Evolutionary conservation across 23 red algal genomes (phyloP).

Genomic region (Chondrus crispus): DNA sequence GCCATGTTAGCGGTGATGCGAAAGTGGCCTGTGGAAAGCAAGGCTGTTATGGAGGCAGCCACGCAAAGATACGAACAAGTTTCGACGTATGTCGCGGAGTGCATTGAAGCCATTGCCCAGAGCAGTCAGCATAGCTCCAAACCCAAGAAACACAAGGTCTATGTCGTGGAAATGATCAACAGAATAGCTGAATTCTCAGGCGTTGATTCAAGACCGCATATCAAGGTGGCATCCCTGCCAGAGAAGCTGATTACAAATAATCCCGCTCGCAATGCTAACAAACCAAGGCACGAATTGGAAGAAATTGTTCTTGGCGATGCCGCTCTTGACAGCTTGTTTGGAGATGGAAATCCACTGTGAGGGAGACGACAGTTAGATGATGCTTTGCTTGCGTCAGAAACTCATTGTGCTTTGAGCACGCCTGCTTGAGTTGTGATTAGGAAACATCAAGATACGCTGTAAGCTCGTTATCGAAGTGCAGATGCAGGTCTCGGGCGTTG

Average conservation of each 20-base stretch:
- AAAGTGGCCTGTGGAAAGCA: conserved; percentile 43
- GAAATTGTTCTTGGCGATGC: conserved; percentile 24
- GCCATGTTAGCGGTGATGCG: conserved; percentile 19
- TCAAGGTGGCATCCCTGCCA: conserved; percentile 28
- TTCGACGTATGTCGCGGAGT: not conserved
- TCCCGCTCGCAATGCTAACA: not conserved
- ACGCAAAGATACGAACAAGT: not conserved
- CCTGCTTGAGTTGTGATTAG: too few relatives aligned
- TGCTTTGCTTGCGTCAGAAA: too few relatives aligned
- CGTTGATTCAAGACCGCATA: not conserved
- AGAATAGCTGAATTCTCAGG: conserved; percentile 24
- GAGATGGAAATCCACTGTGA: conserved; percentile 42
- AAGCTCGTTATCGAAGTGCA: too few relatives aligned
- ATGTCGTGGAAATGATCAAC: not conserved
- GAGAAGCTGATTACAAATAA: conserved; percentile 28
- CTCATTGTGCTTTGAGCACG: too few relatives aligned
- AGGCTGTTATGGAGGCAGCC: not conserved
- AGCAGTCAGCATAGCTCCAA: not conserved
- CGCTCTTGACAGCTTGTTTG: conserved; percentile 50
- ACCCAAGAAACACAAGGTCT: not conserved
- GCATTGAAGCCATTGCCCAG: not conserved
- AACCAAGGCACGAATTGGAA: conserved; percentile 5
- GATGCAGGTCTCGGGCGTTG: too few relatives aligned
- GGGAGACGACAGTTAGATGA: not conserved
- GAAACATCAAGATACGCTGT: too few relatives aligned